Conservation (phyloP, 345 rosid species). For the Cardamine resedifolia region DNA sequence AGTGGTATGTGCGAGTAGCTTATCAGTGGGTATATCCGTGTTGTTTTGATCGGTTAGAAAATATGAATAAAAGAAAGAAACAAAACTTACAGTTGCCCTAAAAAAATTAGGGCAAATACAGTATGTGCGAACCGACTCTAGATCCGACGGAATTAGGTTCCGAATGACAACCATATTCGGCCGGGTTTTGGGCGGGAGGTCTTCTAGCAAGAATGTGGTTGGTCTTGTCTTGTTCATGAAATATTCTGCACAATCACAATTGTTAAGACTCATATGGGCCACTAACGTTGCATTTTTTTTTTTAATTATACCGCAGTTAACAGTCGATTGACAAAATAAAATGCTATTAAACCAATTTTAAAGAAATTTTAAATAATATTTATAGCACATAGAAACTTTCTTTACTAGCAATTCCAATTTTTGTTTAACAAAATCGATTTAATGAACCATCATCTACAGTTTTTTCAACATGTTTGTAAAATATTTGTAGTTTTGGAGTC, state of each 20-base stretch:
- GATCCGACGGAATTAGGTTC: neutral
- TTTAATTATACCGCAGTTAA: neutral
- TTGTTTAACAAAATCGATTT: neutral
- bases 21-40: too few relatives aligned
- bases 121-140: neutral
- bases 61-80: neutral
- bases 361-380: too few relatives aligned
- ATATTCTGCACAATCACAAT: neutral
- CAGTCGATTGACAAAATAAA: neutral
- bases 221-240: neutral
- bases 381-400: neutral
- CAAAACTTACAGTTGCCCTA: neutral
- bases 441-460: neutral
- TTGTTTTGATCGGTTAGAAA: neutral
- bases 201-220: neutral
- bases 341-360: neutral
- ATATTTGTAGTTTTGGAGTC: too few relatives aligned
- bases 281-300: neutral
- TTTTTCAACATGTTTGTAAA: neutral
- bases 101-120: too few relatives aligned
- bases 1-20: too few relatives aligned
- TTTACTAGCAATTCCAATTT: neutral
- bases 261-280: neutral
- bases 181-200: neutral
- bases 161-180: neutral